Base-by-base conservation (phyloP, 1,284 basidiomycete genomes). In the Xerocomus cyaneibrunnescens region DNA sequence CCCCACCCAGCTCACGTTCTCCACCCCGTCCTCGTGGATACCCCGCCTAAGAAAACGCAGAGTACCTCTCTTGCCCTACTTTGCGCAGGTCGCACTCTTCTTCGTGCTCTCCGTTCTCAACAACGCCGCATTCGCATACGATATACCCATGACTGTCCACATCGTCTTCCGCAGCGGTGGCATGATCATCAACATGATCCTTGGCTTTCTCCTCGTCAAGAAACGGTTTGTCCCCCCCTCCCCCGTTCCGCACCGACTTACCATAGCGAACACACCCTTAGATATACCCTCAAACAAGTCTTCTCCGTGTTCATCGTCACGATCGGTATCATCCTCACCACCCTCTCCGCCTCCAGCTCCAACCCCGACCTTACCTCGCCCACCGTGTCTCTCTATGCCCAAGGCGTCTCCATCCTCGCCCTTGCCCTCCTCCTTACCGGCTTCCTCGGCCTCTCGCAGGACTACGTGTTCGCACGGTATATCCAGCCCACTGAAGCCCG, bases 111-210 rank as follows among this genome's bases (percentile, higher is more conserved):
- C 89, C n/a, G 66, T 87, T 50, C 74, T 98, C 61, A 98, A 98
- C 72, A 98, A 97, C 71, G 83, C 82, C 22, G 94, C 93, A 1
- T 97, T 98, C 66, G 89, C 83, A 4, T 94, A 83, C 62, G 71
- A 80, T 52, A 89, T 97, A 51, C 94, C 94, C 14, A 92, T 97
- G 83, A 75, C 91, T 0, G 88, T 98, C 1, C 94, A 98, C 69
- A 97, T 98, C 67, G 91, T 98, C 52, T 98, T 97, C 65, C 79
- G 94, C 32, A 93, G 90, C 60, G 94, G 91, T 1, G 94, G 94
- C n/a, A 71, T 92, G 62, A 79, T 89, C n/a, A 72, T 92, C 41
- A 90, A 86, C 61, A 84, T 94, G 80, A 37, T 87, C 9, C 74
- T 93, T 51, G 92, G 90, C 0, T 86, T 79, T 76, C 44, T 84